Conservation (phyloP, 441 rosid genomes). For the Erodium trifolium region DNA sequence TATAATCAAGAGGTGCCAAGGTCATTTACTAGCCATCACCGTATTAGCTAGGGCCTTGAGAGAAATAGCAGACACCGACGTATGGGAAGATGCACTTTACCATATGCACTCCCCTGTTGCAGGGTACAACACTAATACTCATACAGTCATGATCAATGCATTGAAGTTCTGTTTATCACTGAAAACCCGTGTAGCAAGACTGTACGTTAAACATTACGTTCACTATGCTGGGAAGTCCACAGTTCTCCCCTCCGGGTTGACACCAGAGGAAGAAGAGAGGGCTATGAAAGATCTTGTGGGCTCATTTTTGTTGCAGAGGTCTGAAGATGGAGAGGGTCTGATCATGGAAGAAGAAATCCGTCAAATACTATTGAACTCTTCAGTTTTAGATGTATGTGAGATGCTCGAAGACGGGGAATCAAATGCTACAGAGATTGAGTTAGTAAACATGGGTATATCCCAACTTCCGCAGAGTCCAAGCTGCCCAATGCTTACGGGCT, state of each 20-base stretch:
- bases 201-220: no score
- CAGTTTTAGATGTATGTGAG: not conserved
- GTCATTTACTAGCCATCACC: not conserved
- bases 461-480: not conserved
- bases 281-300: not conserved
- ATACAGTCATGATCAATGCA: not conserved
- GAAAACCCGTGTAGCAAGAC: not conserved
- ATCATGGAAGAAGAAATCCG: not conserved
- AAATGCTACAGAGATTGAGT: not conserved
- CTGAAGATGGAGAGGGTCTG: not conserved
- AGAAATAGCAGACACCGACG: not conserved
- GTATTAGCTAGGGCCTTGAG: not conserved
- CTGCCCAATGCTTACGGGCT: not conserved
- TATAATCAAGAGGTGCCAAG: not conserved
- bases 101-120: not conserved
- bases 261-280: not conserved
- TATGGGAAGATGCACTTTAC: not conserved
- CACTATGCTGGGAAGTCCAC: no score
- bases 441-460: not conserved
- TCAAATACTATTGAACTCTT: not conserved
- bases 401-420: not conserved
- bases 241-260: no score
- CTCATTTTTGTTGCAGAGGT: not conserved
- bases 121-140: not conserved
- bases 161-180: not conserved